These are phyloP conservation scores for Punica granatum DNA, from an alignment of 345 rosid species.

Conservation along the genomic window DNA sequence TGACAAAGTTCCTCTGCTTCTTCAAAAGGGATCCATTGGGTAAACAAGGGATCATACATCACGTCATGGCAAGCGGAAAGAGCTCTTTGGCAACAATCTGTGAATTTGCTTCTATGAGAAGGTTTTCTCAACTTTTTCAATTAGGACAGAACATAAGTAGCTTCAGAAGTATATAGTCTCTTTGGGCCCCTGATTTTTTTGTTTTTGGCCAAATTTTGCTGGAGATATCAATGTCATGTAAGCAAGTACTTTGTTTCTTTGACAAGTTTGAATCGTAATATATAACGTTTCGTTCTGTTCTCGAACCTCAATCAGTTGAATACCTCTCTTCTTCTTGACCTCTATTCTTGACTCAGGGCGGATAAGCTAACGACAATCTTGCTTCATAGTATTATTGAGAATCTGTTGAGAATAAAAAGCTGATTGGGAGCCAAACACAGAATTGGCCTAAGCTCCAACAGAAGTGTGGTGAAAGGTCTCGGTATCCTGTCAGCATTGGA, in stretches of 20 bases:
- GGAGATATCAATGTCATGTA: not conserved
- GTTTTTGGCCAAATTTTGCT: not conserved
- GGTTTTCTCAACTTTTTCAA: slow-evolving; percentile 41
- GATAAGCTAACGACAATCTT: too few relatives aligned
- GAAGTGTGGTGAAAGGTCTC: too few relatives aligned
- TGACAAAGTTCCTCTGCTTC: slow-evolving; percentile 3
- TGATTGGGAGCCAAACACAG: too few relatives aligned
- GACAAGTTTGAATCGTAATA: not conserved
- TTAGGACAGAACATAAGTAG: slow-evolving; percentile 41
- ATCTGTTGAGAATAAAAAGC: too few relatives aligned
- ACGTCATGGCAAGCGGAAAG: slow-evolving; percentile 54
- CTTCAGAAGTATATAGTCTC: not conserved
- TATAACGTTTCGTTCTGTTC: not conserved
- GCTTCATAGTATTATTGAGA: too few relatives aligned
- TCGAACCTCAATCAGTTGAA: not conserved
- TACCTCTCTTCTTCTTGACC: not conserved
- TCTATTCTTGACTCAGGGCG: too few relatives aligned
- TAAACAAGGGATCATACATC: slow-evolving; percentile 42
- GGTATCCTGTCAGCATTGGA: too few relatives aligned
- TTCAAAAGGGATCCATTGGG: slow-evolving; percentile 45
- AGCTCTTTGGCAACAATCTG: slow-evolving; percentile 50
- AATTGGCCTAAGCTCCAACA: too few relatives aligned
- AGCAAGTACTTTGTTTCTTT: not conserved
- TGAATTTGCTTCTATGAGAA: slow-evolving; percentile 37
- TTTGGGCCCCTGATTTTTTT: not conserved